These are phyloP conservation scores for Trichomonas vaginalis DNA, from an alignment of 208 protist species.

Conservation along the genomic window DNA sequence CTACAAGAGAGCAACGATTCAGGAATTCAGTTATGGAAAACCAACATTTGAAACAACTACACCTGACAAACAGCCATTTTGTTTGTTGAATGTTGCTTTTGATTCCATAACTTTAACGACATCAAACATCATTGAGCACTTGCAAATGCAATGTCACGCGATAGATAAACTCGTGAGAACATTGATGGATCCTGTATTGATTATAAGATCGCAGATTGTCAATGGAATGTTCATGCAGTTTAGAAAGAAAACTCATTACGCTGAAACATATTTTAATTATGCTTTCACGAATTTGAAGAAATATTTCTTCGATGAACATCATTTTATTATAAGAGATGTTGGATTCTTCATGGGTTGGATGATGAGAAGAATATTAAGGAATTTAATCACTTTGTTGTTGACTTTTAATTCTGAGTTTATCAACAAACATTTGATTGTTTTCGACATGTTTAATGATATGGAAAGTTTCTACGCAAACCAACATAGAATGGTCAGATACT, in stretches of 20 bases:
- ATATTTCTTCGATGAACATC: neutral
- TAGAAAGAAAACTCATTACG: neutral
- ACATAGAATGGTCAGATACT: neutral
- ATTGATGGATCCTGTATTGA: neutral
- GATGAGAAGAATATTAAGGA: neutral
- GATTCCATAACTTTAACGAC: neutral
- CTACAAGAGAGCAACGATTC: neutral
- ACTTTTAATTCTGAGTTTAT: neutral
- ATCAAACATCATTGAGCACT: neutral
- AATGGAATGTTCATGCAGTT: neutral
- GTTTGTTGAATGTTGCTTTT: neutral
- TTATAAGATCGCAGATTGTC: neutral
- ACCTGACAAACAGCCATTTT: neutral
- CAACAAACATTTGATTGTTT: neutral
- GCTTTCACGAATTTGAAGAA: neutral
- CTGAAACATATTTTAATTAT: neutral
- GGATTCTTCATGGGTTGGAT: neutral
- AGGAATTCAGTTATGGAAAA: neutral
- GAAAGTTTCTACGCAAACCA: neutral
- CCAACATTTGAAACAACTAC: neutral
- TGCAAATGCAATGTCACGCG: neutral
- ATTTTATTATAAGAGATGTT: neutral
- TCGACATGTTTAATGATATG: neutral
- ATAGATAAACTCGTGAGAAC: neutral
- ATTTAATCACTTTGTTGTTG: neutral